phyloP scores from a whole-genome alignment of 2,329 filamentous ascomycete genomes.

The Trichothecium sympodiale region DNA sequence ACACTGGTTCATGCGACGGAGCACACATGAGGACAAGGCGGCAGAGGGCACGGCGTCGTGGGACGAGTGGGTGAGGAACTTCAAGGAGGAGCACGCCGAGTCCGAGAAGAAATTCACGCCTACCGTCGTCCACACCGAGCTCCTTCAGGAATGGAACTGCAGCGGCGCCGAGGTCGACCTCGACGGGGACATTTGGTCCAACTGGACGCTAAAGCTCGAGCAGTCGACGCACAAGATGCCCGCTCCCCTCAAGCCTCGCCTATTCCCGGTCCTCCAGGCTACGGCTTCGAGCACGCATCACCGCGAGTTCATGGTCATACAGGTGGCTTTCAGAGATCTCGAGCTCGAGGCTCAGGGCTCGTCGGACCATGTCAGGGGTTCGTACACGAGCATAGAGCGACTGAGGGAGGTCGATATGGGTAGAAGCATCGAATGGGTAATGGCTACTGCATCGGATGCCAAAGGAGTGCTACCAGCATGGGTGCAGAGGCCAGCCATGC shows the following conservation, averaged over 20 bases:
- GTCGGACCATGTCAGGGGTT: slow-evolving; percentile 32
- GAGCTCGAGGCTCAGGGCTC: slow-evolving; percentile 22
- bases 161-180: slow-evolving; percentile 24
- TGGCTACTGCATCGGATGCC: slow-evolving; percentile 66
- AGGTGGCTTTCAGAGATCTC: slow-evolving; percentile 31
- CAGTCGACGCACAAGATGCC: slow-evolving; percentile 58
- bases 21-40: slow-evolving; percentile 44
- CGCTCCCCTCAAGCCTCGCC: slow-evolving; percentile 47
- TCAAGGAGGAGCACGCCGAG: slow-evolving; percentile 38
- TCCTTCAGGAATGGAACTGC: slow-evolving; percentile 34
- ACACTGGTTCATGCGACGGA: slow-evolving; percentile 54
- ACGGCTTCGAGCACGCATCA: slow-evolving; percentile 30
- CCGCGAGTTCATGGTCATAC: slow-evolving; percentile 44
- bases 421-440: slow-evolving; percentile 54
- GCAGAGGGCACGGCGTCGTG: slow-evolving; percentile 45
- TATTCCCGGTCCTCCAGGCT: slow-evolving; percentile 56
- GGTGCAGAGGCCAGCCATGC: slow-evolving; percentile 53
- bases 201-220: slow-evolving; percentile 39
- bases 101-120: slow-evolving; percentile 29
- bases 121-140: slow-evolving; percentile 20
- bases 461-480: slow-evolving; percentile 53
- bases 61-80: slow-evolving; percentile 49
- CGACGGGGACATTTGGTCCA: slow-evolving; percentile 29
- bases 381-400: slow-evolving; percentile 56
- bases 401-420: slow-evolving; percentile 33